Percentiles rank a stretch among this genome's conserved stretches.
phyloP scores from a whole-genome alignment of 192 early-diverging fungal species.

The Entophlyctis luteolus region DNA sequence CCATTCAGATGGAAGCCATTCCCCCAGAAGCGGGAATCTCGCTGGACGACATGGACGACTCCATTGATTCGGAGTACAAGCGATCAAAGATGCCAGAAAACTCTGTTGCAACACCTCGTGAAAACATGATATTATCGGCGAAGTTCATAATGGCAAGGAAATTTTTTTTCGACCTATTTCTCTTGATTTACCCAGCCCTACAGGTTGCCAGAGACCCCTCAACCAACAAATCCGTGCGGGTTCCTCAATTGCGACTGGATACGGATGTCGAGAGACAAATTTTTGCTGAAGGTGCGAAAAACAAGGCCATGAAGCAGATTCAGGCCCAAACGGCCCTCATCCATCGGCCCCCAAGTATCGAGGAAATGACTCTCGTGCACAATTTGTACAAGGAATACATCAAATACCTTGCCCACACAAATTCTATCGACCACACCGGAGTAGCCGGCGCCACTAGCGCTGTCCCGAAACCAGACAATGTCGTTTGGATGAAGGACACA shows the following conservation, averaged over 20 bases:
- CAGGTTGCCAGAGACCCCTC: conserved; percentile 59
- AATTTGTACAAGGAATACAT: conserved; percentile 64
- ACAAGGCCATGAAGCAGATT: conserved; percentile 50
- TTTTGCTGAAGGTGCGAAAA: conserved; percentile 62
- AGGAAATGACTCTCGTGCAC: conserved; percentile 74
- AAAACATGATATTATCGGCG: conserved; percentile 61
- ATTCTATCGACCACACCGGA: conserved; percentile 18
- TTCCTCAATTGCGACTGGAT: conserved; percentile 71
- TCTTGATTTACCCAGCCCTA: neutral
- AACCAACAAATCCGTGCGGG: conserved; percentile 63
- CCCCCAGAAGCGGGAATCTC: conserved; percentile 19
- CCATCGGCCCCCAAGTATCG: conserved; percentile 69
- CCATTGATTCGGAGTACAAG: neutral
- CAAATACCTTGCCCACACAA: conserved; percentile 45
- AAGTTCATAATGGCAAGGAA: conserved; percentile 80
- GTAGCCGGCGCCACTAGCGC: neutral
- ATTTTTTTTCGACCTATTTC: neutral
- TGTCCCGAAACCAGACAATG: conserved; percentile 4
- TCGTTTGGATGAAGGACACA: conserved; percentile 74
- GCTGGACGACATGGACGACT: conserved; percentile 21
- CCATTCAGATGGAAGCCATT: conserved; percentile 34
- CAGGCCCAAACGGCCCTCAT: conserved; percentile 50
- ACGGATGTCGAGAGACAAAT: conserved; percentile 71
- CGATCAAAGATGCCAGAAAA: neutral
- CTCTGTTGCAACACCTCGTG: neutral